Conservation (phyloP, 495 filamentous ascomycete species). For the Penicillium atrosanguineum region DNA sequence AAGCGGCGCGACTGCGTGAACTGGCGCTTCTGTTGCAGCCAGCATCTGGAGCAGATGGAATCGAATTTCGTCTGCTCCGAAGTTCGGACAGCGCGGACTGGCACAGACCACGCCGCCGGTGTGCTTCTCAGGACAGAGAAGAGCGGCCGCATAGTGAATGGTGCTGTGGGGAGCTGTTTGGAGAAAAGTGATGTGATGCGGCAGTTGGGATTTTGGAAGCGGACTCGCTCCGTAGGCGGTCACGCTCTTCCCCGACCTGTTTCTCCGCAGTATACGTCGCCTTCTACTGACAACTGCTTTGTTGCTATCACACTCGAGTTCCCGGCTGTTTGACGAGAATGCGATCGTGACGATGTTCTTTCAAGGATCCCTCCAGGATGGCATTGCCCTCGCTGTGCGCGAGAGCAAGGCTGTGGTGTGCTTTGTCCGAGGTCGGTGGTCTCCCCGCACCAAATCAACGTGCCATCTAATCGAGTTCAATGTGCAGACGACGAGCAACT, state of each 20-base stretch:
- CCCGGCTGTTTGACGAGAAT: neutral
- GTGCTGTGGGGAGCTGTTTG: neutral
- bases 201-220: constrained; percentile 7
- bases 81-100: constrained; percentile 17
- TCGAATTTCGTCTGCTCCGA: constrained; percentile 25
- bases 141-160: constrained; percentile 29
- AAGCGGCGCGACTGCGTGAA: constrained; percentile 23
- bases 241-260: constrained; percentile 17
- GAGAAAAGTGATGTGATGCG: neutral
- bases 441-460: constrained; percentile 43
- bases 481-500: constrained; percentile 60
- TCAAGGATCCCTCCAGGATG: constrained; percentile 71
- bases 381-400: constrained; percentile 70
- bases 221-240: constrained; percentile 13
- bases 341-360: constrained; percentile 64
- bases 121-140: constrained; percentile 30
- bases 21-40: constrained; percentile 36
- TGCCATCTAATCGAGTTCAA: constrained; percentile 14
- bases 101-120: constrained; percentile 19
- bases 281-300: neutral
- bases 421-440: constrained; percentile 62
- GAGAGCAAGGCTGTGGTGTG: constrained; percentile 64
- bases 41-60: constrained; percentile 39
- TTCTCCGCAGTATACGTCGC: constrained; percentile 14
- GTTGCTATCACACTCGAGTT: neutral